A percentile compares a stretch with the other conserved stretches of the same genome.
Evolutionary conservation across 2,329 filamentous ascomycete species (phyloP).

Genomic region (Orbilia quercus): DNA sequence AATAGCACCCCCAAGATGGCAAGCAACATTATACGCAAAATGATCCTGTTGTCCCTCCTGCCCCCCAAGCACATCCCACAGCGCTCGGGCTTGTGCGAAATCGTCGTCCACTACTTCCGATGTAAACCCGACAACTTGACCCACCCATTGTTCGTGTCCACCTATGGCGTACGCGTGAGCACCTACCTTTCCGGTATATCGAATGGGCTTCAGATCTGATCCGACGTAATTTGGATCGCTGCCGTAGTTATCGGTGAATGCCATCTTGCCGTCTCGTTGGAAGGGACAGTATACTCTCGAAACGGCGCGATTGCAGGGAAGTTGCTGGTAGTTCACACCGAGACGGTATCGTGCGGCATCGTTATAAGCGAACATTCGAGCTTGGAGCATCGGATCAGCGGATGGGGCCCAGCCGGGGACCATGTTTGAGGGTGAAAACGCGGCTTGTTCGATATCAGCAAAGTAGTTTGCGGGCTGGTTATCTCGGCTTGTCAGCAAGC

Average conservation of each 20-base stretch:
- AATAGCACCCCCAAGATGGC: slow-evolving; percentile 69
- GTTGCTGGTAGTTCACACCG: slow-evolving; percentile 73
- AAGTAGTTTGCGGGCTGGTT: slow-evolving; percentile 66
- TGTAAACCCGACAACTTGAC: slow-evolving; percentile 59
- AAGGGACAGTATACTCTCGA: slow-evolving; percentile 62
- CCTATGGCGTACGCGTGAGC: slow-evolving; percentile 45
- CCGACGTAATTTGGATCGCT: slow-evolving; percentile 65
- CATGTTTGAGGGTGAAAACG: slow-evolving; percentile 74
- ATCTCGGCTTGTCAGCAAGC: no score
- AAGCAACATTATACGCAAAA: slow-evolving; percentile 71
- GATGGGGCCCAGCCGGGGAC: slow-evolving; percentile 73
- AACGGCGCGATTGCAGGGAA: slow-evolving; percentile 68
- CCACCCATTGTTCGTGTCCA: slow-evolving; percentile 61
- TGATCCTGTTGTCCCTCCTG: slow-evolving; percentile 71
- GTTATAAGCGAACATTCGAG: slow-evolving; percentile 71
- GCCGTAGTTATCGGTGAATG: slow-evolving; percentile 64
- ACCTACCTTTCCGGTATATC: slow-evolving; percentile 44
- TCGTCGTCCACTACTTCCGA: slow-evolving; percentile 66
- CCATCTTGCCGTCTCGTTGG: slow-evolving; percentile 64
- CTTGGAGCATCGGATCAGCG: slow-evolving; percentile 73
- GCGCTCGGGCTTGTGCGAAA: slow-evolving; percentile 66
- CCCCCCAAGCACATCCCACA: slow-evolving; percentile 67
- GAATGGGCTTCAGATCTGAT: slow-evolving; percentile 60
- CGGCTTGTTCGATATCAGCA: slow-evolving; percentile 75
- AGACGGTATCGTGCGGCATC: slow-evolving; percentile 74